phyloP scores from a whole-genome alignment of 352 stramenopile genomes.

The Sclerospora graminicola region DNA sequence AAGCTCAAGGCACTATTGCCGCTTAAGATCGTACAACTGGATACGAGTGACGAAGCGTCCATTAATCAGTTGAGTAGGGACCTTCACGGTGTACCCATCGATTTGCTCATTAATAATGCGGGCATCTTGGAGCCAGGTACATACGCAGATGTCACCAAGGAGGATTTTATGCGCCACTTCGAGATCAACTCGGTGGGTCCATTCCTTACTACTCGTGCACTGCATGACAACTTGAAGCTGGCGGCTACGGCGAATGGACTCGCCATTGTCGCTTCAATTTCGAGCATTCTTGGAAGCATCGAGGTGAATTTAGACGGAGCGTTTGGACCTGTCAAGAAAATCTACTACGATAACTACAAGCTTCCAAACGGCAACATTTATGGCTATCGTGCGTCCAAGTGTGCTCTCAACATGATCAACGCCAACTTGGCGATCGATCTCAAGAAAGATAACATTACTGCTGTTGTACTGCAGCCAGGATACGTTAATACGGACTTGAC shows the following conservation, averaged over 20 bases:
- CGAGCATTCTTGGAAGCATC: constrained; percentile 51
- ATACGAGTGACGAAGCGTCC: constrained; percentile 42
- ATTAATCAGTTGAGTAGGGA: constrained; percentile 30
- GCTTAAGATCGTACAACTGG: constrained; percentile 41
- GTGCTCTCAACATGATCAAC: constrained; percentile 68
- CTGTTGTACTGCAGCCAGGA: constrained; percentile 45
- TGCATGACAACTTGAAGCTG: constrained; percentile 39
- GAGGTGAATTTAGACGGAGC: constrained; percentile 4
- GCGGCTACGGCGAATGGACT: constrained; percentile 24
- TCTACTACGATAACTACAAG: constrained; percentile 6
- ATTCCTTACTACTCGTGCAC: constrained; percentile 48
- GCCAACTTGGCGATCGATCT: constrained; percentile 47
- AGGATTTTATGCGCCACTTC: constrained; percentile 47
- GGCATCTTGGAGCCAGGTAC: constrained; percentile 24
- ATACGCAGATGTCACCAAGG: constrained; percentile 37
- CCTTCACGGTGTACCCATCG: constrained; percentile 29
- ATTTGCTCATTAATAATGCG: constrained; percentile 72
- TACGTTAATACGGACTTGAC: constrained; percentile 57
- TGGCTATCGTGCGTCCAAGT: constrained; percentile 73
- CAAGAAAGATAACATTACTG: constrained; percentile 37
- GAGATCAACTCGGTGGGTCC: constrained; percentile 66
- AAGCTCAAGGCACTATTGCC: constrained; percentile 18
- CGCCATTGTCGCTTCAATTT: constrained; percentile 47
- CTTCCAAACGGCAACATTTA: constrained; percentile 24
- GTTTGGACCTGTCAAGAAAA: constrained; percentile 11